These are phyloP conservation scores for Fusarium sp. DNA, from an alignment of 2,329 filamentous ascomycete species.

Conservation along the genomic window DNA sequence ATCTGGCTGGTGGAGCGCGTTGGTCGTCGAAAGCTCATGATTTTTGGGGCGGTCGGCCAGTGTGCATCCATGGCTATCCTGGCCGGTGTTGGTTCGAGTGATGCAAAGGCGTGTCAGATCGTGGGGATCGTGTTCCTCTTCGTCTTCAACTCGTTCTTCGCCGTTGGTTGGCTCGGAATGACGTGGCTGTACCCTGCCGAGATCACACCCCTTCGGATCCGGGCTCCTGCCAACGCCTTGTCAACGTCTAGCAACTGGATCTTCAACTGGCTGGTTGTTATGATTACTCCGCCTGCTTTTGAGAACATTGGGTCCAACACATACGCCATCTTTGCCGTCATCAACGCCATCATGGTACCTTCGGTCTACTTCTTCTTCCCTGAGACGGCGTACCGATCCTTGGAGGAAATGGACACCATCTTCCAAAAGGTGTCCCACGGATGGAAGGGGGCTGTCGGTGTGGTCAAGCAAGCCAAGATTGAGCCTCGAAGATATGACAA, in stretches of 20 bases:
- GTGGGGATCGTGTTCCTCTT: slow-evolving; percentile 74
- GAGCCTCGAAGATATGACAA: slow-evolving; percentile 67
- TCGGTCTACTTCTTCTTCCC: slow-evolving; percentile 70
- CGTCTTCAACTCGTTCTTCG: slow-evolving; percentile 67
- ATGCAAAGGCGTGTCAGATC: slow-evolving; percentile 61
- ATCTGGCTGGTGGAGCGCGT: slow-evolving; percentile 71
- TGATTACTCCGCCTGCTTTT: slow-evolving; percentile 69
- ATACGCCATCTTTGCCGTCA: slow-evolving; percentile 72
- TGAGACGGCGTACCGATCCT: slow-evolving; percentile 69
- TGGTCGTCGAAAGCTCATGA: slow-evolving; percentile 75
- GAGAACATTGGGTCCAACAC: slow-evolving; percentile 66
- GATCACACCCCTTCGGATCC: slow-evolving; percentile 72
- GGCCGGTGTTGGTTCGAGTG: slow-evolving; percentile 61
- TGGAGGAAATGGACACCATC: slow-evolving; percentile 74
- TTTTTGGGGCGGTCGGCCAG: slow-evolving; percentile 72
- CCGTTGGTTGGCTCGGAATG: slow-evolving; percentile 66
- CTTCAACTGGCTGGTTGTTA: slow-evolving; percentile 70
- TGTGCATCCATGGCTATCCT: slow-evolving; percentile 71
- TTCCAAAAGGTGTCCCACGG: slow-evolving; percentile 64
- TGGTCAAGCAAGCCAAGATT: slow-evolving; percentile 52
- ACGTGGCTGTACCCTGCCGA: slow-evolving; percentile 73
- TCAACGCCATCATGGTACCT: slow-evolving; percentile 69
- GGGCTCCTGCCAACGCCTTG: slow-evolving; percentile 68
- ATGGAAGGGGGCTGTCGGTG: slow-evolving; percentile 46
- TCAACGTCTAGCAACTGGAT: slow-evolving; percentile 66